Base-by-base conservation (phyloP, 116 monocot species). In the Papilionanthe hybrid region DNA sequence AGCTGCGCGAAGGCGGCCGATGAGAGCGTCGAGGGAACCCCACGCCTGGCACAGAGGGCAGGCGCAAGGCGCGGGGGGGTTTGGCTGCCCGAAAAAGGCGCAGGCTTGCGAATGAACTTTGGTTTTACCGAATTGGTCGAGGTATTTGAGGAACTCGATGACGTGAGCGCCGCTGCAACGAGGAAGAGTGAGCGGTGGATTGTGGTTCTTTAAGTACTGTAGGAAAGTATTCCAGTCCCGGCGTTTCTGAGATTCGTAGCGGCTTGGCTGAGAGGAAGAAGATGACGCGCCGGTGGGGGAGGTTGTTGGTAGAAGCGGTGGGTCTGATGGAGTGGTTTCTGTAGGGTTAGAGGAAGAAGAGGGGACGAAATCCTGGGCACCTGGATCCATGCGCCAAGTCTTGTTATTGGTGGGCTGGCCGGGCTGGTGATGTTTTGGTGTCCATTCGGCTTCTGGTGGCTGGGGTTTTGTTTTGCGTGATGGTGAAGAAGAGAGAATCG, bases 1-100 rank as follows among this genome's bases (percentile, higher is more conserved):
- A 48, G 90, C 90, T 57, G 88, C 91, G 22, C 91, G 81, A 17
- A 91, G 88, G 68, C 91, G 85, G 69, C 91, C 91, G 75, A 91
- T 91, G 75, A 91, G 91, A n/a, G 88, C 91, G 80, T 91, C 91
- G 78, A 91, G 91, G 5, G 91, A 91, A n/a, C 91, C 91, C 91
- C 91, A 91, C 5, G 91, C 91, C 80, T 91, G 91, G 17, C 78
- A n/a, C 7, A 91, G 82, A 3, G 90, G 90, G 79, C 90, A 90
- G n/a, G 90, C 49, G 77, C 90, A 90, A 0, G 87, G 86, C 28
- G 69, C 78, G 5, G 90, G 91, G n/a, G 91, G 88, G 47, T 41
- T 84, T 5, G 91, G 91, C 55, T 78, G 80, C 45, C 91, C 91
- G 82, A 77, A 91, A 84, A 72, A 84, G 78, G 84, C 66, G 79